Evolutionary conservation across 164 flowering plant species (phyloP), one percentile per base, ranked within the genome.

Genomic region (Annona cherimola): DNA sequence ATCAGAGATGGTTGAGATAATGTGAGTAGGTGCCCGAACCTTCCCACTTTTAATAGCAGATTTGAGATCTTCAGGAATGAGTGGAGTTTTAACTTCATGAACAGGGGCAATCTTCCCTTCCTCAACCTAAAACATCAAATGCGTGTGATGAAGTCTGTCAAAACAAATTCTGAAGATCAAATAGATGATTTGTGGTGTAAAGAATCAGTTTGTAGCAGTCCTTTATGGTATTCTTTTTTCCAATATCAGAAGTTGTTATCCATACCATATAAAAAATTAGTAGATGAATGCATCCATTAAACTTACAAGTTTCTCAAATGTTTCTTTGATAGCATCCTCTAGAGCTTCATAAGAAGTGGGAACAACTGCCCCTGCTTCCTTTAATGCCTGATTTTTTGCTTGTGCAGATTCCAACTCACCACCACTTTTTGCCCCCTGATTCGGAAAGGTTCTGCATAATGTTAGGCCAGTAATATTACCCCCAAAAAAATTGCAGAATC

Each of bases 341-440:
- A 96, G 79, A 69, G 95, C 93, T 83, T 96, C 99, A 78, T 79
- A 96, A 43, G 98, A 96, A 73, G 95, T 90, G 71, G 99, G 99
- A 75, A 96, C 98, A 82, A 89, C 79, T 74, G 98, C 98, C 74
- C 98, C 98, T 74, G 94, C 99, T 9, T 93, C 98, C 73, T 77
- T 89, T 19, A 96, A 81, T 74, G 99, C 98, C 80, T 93, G 86
- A 76, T 96, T 96, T 80, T 96, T 96, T 63, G 96, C 98, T 76
- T 96, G 98, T 61, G 99, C 98, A 72, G 99, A 96, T 74, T 96
- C 99, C 96, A 93, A 80, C 76, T 93, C 99, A 68, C 95, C 98
- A 66, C 99, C 99, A 86, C 98, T 93, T 83, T 91, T 96, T 50
- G 98, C 99, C 44, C 98, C 98, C 98, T 94, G 16, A 44, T 63